These are phyloP conservation scores for Panicum hallii DNA, from an alignment of 202 grass and related monocot species.

Conservation along the genomic window DNA sequence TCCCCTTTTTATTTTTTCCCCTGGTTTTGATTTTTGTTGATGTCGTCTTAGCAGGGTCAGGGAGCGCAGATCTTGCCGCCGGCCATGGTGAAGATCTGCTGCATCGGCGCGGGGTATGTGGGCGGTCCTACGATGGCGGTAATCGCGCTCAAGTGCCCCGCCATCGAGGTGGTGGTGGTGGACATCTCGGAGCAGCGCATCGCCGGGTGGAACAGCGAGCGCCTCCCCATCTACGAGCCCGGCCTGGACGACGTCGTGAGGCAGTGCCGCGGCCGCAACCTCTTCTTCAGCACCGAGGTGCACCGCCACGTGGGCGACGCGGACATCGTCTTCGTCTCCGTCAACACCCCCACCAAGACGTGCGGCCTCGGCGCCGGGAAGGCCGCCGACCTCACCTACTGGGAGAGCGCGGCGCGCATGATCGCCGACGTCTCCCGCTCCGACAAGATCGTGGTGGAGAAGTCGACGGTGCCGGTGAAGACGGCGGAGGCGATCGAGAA, in stretches of 20 bases:
- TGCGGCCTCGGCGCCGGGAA: constrained; percentile 58
- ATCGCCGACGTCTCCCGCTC: constrained; percentile 59
- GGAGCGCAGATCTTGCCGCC: no score
- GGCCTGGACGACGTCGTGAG: constrained; percentile 72
- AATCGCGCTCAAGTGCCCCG: constrained; percentile 73
- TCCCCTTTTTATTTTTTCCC: no score
- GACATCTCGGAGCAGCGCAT: constrained; percentile 64
- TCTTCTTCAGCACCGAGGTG: constrained; percentile 65
- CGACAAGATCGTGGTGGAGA: constrained; percentile 69
- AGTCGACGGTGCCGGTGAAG: constrained; percentile 62
- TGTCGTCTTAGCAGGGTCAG: no score
- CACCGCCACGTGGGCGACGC: constrained; percentile 53
- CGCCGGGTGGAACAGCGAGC: constrained; percentile 69
- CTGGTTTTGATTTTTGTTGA: no score
- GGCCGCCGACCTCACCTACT: constrained; percentile 63
- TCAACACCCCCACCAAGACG: constrained; percentile 64
- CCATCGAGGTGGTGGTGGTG: constrained; percentile 66
- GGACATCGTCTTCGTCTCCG: constrained; percentile 61
- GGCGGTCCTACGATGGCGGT: constrained; percentile 80
- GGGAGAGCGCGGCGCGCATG: constrained; percentile 64
- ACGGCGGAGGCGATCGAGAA: constrained; percentile 67
- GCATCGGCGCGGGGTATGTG: constrained; percentile 78
- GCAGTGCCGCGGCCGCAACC: constrained; percentile 58
- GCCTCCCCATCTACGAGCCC: constrained; percentile 74
- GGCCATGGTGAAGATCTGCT: constrained; percentile 80